Percentiles rank a stretch among this genome's conserved stretches.
phyloP scores from a whole-genome alignment of 768 basidiomycete genomes.

The Lentinula sp. region DNA sequence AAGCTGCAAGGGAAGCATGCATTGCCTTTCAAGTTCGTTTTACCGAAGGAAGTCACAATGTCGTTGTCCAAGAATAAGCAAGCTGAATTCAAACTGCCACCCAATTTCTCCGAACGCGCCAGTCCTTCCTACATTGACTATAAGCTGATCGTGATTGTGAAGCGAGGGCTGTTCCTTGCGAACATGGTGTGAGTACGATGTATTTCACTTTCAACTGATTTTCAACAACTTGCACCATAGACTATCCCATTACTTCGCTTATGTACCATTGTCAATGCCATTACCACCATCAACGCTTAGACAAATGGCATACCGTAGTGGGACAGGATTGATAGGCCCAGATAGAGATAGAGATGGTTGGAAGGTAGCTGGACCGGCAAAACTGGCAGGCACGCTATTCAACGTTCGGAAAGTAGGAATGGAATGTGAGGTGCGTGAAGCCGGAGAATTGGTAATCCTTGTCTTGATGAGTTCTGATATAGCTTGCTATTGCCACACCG shows the following conservation, averaged over 20 bases:
- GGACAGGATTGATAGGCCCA: constrained; percentile 5
- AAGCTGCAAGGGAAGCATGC: constrained; percentile 39
- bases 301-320: constrained; percentile 5
- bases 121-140: constrained; percentile 55
- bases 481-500: constrained; percentile 48
- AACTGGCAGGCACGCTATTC: constrained; percentile 6
- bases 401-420: not conserved
- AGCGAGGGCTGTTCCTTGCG: constrained; percentile 39
- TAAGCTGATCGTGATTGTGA: constrained; percentile 42
- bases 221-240: not conserved
- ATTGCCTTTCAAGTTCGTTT: constrained; percentile 42
- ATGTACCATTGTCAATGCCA: not conserved
- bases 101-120: constrained; percentile 49
- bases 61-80: constrained; percentile 27
- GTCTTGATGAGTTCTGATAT: not conserved
- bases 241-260: constrained; percentile 6
- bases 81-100: constrained; percentile 37
- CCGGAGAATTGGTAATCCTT: not conserved
- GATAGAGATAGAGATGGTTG: constrained; percentile 7
- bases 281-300: not conserved
- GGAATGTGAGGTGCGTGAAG: constrained; percentile 3
- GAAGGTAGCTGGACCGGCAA: constrained; percentile 5
- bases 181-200: constrained; percentile 37
- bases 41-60: constrained; percentile 37
- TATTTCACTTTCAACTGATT: not conserved